Evolutionary conservation across 768 basidiomycete genomes (phyloP), one percentile per base, ranked within the genome.

Genomic region (Pisolithus orientalis): DNA sequence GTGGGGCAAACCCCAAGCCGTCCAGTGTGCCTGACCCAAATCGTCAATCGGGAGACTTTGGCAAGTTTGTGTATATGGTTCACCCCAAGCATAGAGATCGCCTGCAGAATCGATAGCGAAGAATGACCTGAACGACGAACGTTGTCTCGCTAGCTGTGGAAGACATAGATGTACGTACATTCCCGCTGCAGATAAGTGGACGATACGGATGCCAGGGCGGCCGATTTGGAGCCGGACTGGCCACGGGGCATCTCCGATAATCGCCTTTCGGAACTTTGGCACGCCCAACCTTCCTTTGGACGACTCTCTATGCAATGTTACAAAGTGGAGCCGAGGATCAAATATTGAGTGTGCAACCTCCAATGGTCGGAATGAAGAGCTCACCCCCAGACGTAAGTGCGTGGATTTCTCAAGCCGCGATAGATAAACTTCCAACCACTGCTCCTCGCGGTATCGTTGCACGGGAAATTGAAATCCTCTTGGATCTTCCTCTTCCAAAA

Each of bases 391-490:
- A 80, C 75, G 52, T 69, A 79, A 8, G 77, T 60, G 34, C 65
- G 70, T 3, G 75, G 87, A 53, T 75, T 75, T 50, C 70, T 79
- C 24, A 94, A 69, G 6, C 87, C 81, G 44, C 73, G 75, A 70
- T 93, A 94, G 38, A 94, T 80, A 58, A 82, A 77, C 67, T 85
- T 87, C 83, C 86, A 94, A 13, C 90, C 90, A 42, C 69, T 81
- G 11, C 77, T 80, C 17, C 92, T 74, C 13, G 91, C 91, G 0
- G 86, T 91, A 39, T 76, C 78, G 39, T 77, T 73, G 4, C 79
- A 80, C 7, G 85, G 77, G 59, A 90, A 94, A 67, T 91, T 90
- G 72, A 83, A 93, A 63, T 94, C 92, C 31, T 68, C 65, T 29
- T 75, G 63, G 8, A 90, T 69, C 54, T 80, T 85, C 28, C 79